Percentiles rank a stretch among this genome's conserved stretches.
Evolutionary conservation across 2,329 filamentous ascomycete genomes (phyloP).

Genomic region (Cytospora schulzeri): DNA sequence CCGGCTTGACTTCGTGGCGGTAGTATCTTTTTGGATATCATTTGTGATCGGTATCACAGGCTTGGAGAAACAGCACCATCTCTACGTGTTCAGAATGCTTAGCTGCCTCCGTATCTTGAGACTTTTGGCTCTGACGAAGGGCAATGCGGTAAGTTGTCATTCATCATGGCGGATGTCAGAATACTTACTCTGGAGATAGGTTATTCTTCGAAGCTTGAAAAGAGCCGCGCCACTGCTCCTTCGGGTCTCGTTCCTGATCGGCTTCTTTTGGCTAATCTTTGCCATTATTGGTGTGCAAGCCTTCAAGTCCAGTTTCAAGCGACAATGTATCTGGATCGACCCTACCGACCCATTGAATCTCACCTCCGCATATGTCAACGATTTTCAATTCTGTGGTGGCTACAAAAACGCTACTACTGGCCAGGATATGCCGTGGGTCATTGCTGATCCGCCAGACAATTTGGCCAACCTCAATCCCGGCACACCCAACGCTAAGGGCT

Average conservation of each 20-base stretch:
- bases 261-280: slow-evolving; percentile 97
- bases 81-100: slow-evolving; percentile 95
- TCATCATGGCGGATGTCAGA: not conserved
- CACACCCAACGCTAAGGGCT: slow-evolving; percentile 71
- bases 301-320: slow-evolving; percentile 82
- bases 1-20: slow-evolving; percentile 88
- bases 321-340: slow-evolving; percentile 78
- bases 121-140: slow-evolving; percentile 87
- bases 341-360: slow-evolving; percentile 59
- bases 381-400: slow-evolving; percentile 83
- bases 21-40: slow-evolving; percentile 93
- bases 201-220: slow-evolving; percentile 92
- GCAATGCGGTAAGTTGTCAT: slow-evolving; percentile 72
- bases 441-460: slow-evolving; percentile 39
- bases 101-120: slow-evolving; percentile 92
- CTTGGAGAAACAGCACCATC: slow-evolving; percentile 67
- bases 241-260: slow-evolving; percentile 89
- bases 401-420: slow-evolving; percentile 66
- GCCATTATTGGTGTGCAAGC: slow-evolving; percentile 96
- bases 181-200: slow-evolving; percentile 49
- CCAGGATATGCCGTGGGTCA: slow-evolving; percentile 67
- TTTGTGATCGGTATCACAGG: slow-evolving; percentile 73
- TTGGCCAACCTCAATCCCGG: slow-evolving; percentile 54
- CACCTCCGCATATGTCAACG: slow-evolving; percentile 60
- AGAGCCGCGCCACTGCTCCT: slow-evolving; percentile 90